Base-by-base conservation (phyloP, 2,329 filamentous ascomycete species). In the Nigrograna mackinnonii region DNA sequence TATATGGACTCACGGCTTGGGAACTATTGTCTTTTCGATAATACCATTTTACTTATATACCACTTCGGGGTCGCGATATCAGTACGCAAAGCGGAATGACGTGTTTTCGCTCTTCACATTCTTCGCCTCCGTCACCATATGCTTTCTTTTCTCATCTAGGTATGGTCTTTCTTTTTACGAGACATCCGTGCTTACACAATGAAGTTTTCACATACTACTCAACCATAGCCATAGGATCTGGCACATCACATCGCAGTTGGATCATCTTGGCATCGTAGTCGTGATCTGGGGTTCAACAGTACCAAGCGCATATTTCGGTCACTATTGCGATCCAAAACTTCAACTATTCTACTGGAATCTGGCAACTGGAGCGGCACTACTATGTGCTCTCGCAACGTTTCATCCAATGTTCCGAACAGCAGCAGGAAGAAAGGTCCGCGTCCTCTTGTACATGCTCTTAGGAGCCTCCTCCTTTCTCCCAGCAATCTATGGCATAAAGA, bases 121-220 rank as follows among this genome's bases (percentile, higher is more conserved):
- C 54, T 73, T 76, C 41, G 43, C 66, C 13, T 73, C 73, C 5
- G 72, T 77, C 6, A 66, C 68, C 4, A 52, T 69, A 35, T 79
- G 74, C 49, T 78, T 79, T 49, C 46, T 63, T 5, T 55, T 78
- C 0, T 79, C 77, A 2, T 66, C 71, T 4, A 61, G 62, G 71
- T 75, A 52, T 46, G 71, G 16, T 12, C 4, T 4, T 21, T 21
- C 31, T 12, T 4, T 28, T 34, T 17, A 32, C 35, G 12, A 12
- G n/a, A 35, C 14, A 41, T 19, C 35, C 7, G 3, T 14, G 13
- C 6, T 6, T 24, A 12, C 28, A 7, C 5, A 4, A 13, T 19
- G 9, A 22, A 50, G 46, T 9, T 55, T 47, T 31, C 50, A 51
- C 34, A 45, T 46, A 21, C 46, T 53, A 33, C 49, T 37, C 31